Evolutionary conservation across 2,329 filamentous ascomycete genomes (phyloP).

Genomic region (Neofusicoccum parvum): DNA sequence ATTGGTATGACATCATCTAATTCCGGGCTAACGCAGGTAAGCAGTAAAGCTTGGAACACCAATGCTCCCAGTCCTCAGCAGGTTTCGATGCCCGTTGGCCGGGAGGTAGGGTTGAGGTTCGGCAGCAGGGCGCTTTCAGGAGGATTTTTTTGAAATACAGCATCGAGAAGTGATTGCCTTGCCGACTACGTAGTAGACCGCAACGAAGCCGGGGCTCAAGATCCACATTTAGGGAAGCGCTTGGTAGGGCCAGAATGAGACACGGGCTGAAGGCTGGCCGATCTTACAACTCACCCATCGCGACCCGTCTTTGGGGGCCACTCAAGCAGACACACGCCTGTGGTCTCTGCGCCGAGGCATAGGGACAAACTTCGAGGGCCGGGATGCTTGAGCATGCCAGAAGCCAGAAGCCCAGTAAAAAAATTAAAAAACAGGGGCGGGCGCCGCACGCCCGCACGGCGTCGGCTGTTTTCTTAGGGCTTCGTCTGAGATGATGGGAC

Average conservation of each 20-base stretch:
- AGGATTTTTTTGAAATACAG: not conserved
- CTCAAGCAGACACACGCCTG: too few relatives aligned
- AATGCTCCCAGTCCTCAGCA: not conserved
- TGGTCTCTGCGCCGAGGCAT: not conserved
- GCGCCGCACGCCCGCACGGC: not conserved
- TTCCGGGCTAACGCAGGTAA: not conserved
- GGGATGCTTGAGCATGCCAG: not conserved
- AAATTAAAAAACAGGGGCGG: not conserved
- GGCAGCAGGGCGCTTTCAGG: not conserved
- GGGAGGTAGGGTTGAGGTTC: not conserved
- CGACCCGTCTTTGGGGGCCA: too few relatives aligned
- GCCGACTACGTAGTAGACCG: not conserved
- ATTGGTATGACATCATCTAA: slow-evolving; percentile 3
- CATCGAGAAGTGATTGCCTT: not conserved
- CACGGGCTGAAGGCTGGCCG: too few relatives aligned
- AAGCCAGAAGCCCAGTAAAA: not conserved
- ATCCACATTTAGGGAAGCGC: too few relatives aligned
- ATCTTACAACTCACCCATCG: too few relatives aligned
- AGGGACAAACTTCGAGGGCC: not conserved
- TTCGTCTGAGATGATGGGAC: not conserved
- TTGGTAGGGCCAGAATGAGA: too few relatives aligned
- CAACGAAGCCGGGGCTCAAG: not conserved
- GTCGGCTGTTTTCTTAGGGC: not conserved
- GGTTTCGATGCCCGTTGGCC: not conserved
- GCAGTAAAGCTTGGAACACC: not conserved